These are phyloP conservation scores for Elaeis guineensis DNA, from an alignment of 176 grass and related monocot genomes.

Conservation along the genomic window DNA sequence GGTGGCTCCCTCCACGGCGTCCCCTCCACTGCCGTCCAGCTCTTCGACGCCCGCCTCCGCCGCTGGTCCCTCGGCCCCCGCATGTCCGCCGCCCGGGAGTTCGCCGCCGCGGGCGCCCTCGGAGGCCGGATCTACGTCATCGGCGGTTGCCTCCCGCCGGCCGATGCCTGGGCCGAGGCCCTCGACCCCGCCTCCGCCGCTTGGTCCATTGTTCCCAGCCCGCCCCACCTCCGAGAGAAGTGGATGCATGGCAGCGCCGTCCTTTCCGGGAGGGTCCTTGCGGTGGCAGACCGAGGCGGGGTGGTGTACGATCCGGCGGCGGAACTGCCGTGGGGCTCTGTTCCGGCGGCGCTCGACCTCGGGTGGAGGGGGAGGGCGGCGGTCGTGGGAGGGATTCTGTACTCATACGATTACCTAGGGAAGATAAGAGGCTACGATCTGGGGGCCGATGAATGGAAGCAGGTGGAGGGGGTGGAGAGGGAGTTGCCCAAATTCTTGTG, in stretches of 20 bases:
- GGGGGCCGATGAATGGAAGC: constrained; percentile 47
- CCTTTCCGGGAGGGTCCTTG: constrained; percentile 52
- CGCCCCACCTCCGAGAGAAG: constrained; percentile 50
- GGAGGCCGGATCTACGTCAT: constrained; percentile 29
- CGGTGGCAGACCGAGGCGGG: constrained; percentile 75
- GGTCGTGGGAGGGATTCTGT: constrained; percentile 57
- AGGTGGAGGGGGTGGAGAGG: constrained; percentile 50
- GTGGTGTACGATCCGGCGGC: constrained; percentile 56
- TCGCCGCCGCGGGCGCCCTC: constrained; percentile 36
- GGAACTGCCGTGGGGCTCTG: constrained; percentile 43
- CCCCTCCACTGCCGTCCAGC: constrained; percentile 38
- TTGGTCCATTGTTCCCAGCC: constrained; percentile 53
- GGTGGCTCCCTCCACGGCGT: constrained; percentile 53
- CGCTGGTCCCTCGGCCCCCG: constrained; percentile 67
- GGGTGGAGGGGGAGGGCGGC: constrained; percentile 85
- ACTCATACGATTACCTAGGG: constrained; percentile 79
- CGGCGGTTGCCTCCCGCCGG: constrained; percentile 62
- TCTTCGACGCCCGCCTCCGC: constrained; percentile 41
- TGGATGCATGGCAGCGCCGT: constrained; percentile 94
- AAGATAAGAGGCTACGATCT: constrained; percentile 78
- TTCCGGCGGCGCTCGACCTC: constrained; percentile 57
- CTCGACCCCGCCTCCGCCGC: constrained; percentile 33
- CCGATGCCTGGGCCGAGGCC: constrained; percentile 56
- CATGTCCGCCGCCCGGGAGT: constrained; percentile 68
- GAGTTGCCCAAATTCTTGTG: constrained; percentile 64